Percentiles rank a stretch among this genome's conserved stretches.
phyloP scores from a whole-genome alignment of 139 green algal species.

The Tetradesmus lagerheimii region DNA sequence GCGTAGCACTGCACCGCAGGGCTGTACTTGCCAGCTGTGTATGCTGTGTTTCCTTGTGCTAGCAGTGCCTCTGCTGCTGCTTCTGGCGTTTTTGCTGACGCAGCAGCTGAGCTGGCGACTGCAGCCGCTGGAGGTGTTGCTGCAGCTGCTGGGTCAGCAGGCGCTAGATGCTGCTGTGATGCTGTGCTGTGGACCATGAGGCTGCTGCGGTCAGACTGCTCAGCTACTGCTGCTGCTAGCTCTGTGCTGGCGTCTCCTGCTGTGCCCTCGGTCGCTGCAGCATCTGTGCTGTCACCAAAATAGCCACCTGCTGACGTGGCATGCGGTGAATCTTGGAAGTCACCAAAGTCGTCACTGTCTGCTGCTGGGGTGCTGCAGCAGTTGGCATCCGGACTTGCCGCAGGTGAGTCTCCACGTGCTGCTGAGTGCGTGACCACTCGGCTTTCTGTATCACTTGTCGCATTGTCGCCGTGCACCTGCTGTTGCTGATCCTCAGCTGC shows the following conservation, averaged over 20 bases:
- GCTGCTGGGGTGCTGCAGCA: neutral
- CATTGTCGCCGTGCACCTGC: neutral
- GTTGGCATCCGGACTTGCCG: neutral
- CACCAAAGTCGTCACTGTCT: neutral
- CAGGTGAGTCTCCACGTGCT: no score
- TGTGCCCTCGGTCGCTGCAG: neutral
- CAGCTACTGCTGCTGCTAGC: neutral
- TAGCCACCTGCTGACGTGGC: neutral
- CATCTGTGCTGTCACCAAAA: neutral
- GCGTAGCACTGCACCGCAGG: neutral
- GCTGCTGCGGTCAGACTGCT: neutral
- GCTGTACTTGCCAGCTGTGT: slow-evolving; percentile 9
- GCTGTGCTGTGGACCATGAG: neutral
- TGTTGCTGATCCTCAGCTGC: neutral
- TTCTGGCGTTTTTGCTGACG: neutral
- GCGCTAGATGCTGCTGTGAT: neutral
- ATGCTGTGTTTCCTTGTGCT: neutral
- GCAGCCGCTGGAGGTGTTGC: no score
- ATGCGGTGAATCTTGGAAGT: neutral
- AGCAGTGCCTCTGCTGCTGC: neutral
- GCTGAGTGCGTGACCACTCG: no score
- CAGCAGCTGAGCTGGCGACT: neutral
- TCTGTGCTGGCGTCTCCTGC: neutral
- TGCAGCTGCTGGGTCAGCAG: neutral
- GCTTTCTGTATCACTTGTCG: neutral